These are phyloP conservation scores for Beauveria varroae DNA, from an alignment of 2,329 filamentous ascomycete species.

Conservation along the genomic window DNA sequence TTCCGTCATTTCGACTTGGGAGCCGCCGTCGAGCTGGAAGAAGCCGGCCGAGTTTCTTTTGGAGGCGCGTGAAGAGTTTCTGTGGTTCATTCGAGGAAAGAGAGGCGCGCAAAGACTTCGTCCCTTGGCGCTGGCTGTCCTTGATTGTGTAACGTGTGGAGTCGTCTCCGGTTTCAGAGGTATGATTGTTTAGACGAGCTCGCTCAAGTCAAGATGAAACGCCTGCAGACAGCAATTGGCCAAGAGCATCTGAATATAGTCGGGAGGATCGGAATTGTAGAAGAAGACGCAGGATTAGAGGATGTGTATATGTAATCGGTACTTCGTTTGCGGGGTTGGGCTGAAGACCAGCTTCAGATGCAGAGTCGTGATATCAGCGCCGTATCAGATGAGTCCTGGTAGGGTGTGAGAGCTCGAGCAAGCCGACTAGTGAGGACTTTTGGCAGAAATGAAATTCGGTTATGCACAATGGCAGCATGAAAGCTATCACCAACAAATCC, in stretches of 20 bases:
- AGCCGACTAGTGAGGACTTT: neutral
- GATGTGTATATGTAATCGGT: neutral
- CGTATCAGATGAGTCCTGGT: neutral
- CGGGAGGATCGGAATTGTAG: neutral
- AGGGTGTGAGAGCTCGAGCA: neutral
- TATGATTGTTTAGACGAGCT: neutral
- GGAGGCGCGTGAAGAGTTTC: constrained; percentile 27
- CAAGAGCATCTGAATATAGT: neutral
- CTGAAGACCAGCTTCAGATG: constrained; percentile 11
- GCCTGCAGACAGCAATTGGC: constrained; percentile 12
- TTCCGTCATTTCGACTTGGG: constrained; percentile 27
- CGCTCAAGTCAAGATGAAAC: neutral
- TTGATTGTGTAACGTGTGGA: constrained; percentile 3
- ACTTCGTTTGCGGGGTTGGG: constrained; percentile 14
- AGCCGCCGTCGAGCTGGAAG: constrained; percentile 31
- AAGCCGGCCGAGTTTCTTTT: constrained; percentile 33
- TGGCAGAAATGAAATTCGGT: neutral
- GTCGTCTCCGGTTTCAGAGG: constrained; percentile 11
- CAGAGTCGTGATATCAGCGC: constrained; percentile 5
- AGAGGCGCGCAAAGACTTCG: neutral
- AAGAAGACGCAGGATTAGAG: neutral
- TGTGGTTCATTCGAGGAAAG: constrained; percentile 19
- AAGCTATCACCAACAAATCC: neutral
- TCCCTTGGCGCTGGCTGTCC: neutral
- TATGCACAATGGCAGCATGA: neutral